phyloP scores from a whole-genome alignment of 73 alveolate species.

The Loxodes magnus region DNA sequence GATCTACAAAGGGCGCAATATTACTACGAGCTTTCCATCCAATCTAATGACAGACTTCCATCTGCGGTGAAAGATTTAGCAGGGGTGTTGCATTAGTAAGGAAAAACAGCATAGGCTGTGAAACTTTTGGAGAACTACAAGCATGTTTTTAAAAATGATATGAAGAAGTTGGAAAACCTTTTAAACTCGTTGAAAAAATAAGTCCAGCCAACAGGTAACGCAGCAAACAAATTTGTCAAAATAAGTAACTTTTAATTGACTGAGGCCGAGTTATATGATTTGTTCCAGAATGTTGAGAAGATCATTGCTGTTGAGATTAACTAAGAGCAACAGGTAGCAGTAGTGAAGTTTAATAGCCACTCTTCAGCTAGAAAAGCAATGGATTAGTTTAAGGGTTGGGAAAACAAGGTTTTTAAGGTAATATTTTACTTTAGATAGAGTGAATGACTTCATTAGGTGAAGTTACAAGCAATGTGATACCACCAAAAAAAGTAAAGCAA shows the following conservation, averaged over 20 bases:
- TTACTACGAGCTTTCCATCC: slow-evolving; percentile 7
- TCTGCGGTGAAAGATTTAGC: slow-evolving; percentile 14
- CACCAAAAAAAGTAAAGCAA: too few relatives aligned
- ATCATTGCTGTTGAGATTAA: background rate
- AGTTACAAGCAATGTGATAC: slow-evolving; percentile 9
- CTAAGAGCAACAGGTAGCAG: background rate
- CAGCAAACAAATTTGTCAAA: background rate
- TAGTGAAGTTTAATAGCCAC: slow-evolving; percentile 2
- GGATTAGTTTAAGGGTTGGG: slow-evolving; percentile 9
- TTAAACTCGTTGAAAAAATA: slow-evolving; percentile 11
- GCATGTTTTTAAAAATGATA: slow-evolving; percentile 1
- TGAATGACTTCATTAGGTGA: slow-evolving; percentile 13
- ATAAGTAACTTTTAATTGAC: background rate
- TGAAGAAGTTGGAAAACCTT: slow-evolving; percentile 4
- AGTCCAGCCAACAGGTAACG: slow-evolving; percentile 7
- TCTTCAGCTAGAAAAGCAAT: slow-evolving; percentile 13
- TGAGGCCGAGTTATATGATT: background rate
- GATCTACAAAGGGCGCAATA: slow-evolving; percentile 9
- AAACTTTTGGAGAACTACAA: slow-evolving; percentile 2
- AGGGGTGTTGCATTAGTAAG: slow-evolving; percentile 1
- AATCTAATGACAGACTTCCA: background rate
- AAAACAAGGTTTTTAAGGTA: too few relatives aligned
- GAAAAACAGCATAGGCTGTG: slow-evolving; percentile 9
- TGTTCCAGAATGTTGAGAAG: slow-evolving; percentile 2
- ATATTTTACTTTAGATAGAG: too few relatives aligned